Evolutionary conservation across 2,329 filamentous ascomycete species (phyloP).

Genomic region (Fusarium odoratissimum): DNA sequence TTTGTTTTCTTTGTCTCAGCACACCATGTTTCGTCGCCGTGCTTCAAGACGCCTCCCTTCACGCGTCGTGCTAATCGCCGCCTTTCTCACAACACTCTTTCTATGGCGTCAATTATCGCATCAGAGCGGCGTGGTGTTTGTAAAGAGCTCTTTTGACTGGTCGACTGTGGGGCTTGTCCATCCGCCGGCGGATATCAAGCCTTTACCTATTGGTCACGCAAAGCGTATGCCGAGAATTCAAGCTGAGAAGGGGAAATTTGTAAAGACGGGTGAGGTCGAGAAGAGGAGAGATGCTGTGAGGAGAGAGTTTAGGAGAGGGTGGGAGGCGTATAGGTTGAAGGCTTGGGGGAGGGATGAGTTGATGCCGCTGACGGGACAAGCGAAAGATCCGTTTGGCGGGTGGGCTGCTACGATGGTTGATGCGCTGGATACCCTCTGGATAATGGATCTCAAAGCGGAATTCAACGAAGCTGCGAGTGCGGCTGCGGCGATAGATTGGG

Average conservation of each 20-base stretch:
- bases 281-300: conserved; percentile 54
- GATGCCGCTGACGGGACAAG: conserved; percentile 58
- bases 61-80: background rate
- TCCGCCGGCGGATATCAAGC: conserved; percentile 48
- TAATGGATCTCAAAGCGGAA: conserved; percentile 68
- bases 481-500: conserved; percentile 63
- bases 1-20: background rate
- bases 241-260: conserved; percentile 41
- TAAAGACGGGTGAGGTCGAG: conserved; percentile 30
- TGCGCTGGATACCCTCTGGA: conserved; percentile 70
- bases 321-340: conserved; percentile 61
- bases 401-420: conserved; percentile 72
- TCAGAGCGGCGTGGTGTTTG: conserved; percentile 28
- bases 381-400: conserved; percentile 62
- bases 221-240: conserved; percentile 48
- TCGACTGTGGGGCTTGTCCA: conserved; percentile 41
- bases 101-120: conserved; percentile 9
- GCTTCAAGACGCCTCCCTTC: background rate
- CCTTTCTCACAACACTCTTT: background rate
- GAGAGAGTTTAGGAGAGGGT: conserved; percentile 54
- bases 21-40: conserved; percentile 5
- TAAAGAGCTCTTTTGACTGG: conserved; percentile 49
- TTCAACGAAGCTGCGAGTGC: conserved; percentile 62
- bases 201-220: conserved; percentile 45
- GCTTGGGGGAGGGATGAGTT: conserved; percentile 68